These are phyloP conservation scores for Thelephora aurantiotincta DNA, from an alignment of 768 basidiomycete species.

Conservation along the genomic window DNA sequence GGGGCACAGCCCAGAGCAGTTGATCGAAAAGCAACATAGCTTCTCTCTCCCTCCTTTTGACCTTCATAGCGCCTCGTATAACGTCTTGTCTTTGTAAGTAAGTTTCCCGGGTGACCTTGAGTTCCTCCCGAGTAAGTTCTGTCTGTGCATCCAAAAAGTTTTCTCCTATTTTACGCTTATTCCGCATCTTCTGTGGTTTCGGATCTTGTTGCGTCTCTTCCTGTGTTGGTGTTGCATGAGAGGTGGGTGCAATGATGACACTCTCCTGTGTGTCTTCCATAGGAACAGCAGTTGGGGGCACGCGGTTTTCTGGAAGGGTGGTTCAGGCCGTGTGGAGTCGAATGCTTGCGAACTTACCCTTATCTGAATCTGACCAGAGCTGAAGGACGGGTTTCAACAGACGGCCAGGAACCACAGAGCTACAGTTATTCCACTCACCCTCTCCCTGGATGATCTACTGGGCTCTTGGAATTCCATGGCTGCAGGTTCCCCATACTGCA, in stretches of 20 bases:
- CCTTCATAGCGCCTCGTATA: conserved; percentile 33
- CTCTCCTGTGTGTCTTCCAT: not conserved
- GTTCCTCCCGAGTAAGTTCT: conserved; percentile 71
- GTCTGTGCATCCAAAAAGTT: conserved; percentile 58
- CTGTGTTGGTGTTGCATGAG: conserved; percentile 1
- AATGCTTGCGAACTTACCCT: conserved; percentile 3
- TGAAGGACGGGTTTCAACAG: not conserved
- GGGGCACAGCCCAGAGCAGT: conserved; percentile 54
- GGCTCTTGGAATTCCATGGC: too few relatives aligned
- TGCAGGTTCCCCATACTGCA: conserved; percentile 7
- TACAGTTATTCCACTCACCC: too few relatives aligned
- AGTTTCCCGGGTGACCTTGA: conserved; percentile 34
- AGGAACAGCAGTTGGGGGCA: not conserved
- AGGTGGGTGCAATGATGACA: conserved; percentile 8
- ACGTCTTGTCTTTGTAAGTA: conserved; percentile 51
- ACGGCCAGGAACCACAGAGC: too few relatives aligned
- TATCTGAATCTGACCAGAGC: conserved; percentile 3
- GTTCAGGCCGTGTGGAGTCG: not conserved
- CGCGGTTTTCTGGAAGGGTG: not conserved
- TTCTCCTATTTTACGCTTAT: conserved; percentile 37
- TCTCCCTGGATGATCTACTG: too few relatives aligned
- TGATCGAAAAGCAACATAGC: conserved; percentile 39
- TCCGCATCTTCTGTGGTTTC: conserved; percentile 2
- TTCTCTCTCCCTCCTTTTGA: conserved; percentile 44
- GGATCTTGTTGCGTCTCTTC: not conserved